These are phyloP conservation scores for Irpex lacteus DNA, from an alignment of 1,284 basidiomycete species.

Conservation along the genomic window DNA sequence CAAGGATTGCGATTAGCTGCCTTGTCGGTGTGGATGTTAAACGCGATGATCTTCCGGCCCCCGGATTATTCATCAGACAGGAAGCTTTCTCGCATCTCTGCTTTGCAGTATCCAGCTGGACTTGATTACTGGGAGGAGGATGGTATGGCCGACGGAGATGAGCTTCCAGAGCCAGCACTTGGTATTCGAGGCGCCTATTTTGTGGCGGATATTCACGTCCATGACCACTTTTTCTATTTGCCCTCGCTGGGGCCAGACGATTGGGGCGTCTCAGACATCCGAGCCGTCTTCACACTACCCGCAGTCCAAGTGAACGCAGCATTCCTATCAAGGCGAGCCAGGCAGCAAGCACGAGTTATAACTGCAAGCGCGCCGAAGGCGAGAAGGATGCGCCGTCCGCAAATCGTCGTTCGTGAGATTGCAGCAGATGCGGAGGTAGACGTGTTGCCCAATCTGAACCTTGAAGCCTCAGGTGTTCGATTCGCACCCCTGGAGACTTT, in stretches of 20 bases:
- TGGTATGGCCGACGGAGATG: neutral
- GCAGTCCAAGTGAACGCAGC: neutral
- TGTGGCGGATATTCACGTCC: neutral
- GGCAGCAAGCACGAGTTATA: neutral
- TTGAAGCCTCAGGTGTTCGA: neutral
- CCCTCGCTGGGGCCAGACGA: neutral
- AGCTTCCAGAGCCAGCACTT: neutral
- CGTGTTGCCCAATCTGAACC: neutral
- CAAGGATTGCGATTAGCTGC: neutral
- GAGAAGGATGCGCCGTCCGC: neutral
- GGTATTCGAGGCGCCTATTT: neutral
- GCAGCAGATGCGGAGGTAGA: neutral
- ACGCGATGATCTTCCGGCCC: constrained; percentile 2
- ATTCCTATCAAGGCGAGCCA: neutral
- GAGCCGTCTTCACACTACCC: neutral
- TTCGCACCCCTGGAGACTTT: neutral
- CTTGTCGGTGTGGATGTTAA: neutral
- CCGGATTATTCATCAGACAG: neutral
- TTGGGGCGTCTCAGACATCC: neutral
- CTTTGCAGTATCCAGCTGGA: neutral
- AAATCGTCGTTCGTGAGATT: neutral
- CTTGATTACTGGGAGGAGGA: neutral
- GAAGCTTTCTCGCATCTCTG: neutral
- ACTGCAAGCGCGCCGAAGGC: neutral
- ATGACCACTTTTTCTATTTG: neutral